Conservation (phyloP, 2,329 filamentous ascomycete genomes). For the Cladorrhinum sp. region DNA sequence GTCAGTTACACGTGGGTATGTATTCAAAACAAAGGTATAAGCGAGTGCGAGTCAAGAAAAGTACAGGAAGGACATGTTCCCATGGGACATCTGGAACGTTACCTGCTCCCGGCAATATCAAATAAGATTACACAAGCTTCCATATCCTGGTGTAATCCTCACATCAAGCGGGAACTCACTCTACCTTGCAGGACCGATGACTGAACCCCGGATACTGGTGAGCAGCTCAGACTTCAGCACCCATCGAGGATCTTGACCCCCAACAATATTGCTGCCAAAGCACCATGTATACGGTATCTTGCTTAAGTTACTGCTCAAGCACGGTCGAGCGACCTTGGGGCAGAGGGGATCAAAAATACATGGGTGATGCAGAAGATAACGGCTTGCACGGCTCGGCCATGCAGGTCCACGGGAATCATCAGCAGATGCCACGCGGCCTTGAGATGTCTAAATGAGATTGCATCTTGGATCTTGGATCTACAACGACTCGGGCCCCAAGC, state of each 20-base stretch:
- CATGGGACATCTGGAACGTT: conserved; percentile 20
- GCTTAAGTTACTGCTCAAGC: not conserved
- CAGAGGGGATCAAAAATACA: not conserved
- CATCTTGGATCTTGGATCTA: not conserved
- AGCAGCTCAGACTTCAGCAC: not conserved
- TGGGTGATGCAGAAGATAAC: not conserved
- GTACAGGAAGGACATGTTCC: not conserved
- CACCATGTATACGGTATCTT: not conserved
- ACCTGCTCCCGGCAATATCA: not conserved
- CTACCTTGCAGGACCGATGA: conserved; percentile 4
- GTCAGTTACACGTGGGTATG: no score
- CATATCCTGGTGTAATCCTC: not conserved
- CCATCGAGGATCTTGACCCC: no score
- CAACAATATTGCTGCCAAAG: no score
- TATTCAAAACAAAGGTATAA: not conserved
- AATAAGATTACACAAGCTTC: not conserved
- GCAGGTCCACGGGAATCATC: not conserved
- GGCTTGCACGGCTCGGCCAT: not conserved
- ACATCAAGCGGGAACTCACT: conserved; percentile 11
- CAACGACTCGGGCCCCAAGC: not conserved
- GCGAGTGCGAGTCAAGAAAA: not conserved
- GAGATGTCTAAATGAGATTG: not conserved
- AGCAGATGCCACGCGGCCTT: not conserved
- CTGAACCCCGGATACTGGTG: conserved; percentile 16
- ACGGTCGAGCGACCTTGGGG: not conserved